Evolutionary conservation across 805 yeast genomes (phyloP), one percentile per base, ranked within the genome.

Genomic region (Torulaspora indica): DNA sequence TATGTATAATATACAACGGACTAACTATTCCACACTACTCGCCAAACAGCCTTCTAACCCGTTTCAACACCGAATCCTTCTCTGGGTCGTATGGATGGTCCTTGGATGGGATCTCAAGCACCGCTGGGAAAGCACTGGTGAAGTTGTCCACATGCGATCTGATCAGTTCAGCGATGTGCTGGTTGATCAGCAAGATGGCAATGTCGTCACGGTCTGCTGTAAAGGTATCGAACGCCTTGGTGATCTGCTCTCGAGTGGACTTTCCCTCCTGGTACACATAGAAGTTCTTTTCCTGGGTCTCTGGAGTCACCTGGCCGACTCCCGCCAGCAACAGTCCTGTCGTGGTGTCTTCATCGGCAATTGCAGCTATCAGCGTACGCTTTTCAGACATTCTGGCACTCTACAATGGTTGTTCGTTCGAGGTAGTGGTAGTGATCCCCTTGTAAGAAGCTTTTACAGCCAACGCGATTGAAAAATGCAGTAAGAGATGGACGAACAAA

Each of bases 41-140:
- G 35, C 98, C 98, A 71, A 91, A 90, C 52, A 93, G 71, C 64
- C 96, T 81, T 73, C 95, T 84, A 27, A 93, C 98, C 65, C 95
- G 85, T 69, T 91, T 82, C 68, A 93, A 75, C 32, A 93, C 89
- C 15, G 95, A 84, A 68, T 93, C 98, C 79, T 91, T 93, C 66
- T 91, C 98, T 15, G 98, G 98, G 66, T 93, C 95, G 66, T 93
- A 93, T 17, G 98, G 98, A 66, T 93, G 98, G 62, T 93, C 98
- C 72, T 93, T 93, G 12, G 97, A 88, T 22, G 98, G 98, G 50
- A 93, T 93, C 69, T 93, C 98, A 60, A 93, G 74, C 38, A 93
- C 79, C 2, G 98, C 97, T 7, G 98, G 98, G 68, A 93, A 93
- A 8, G 98, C 95, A 52, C 81, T 79, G 13, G 95, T 80, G 69